Evolutionary conservation across 2,329 filamentous ascomycete genomes (phyloP).

Genomic region (Diaporthe longicolla): DNA sequence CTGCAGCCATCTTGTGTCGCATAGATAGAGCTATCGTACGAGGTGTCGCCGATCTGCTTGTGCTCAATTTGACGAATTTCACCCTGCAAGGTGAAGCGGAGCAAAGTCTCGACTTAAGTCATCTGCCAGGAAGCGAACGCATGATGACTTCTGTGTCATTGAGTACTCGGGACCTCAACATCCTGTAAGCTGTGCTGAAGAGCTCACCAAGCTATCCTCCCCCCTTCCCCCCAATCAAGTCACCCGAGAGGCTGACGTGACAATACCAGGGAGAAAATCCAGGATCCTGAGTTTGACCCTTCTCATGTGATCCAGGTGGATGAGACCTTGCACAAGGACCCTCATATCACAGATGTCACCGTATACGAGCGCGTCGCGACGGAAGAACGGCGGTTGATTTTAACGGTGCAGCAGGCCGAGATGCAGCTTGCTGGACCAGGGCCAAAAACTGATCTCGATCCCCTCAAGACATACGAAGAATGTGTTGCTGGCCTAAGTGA

Average conservation of each 20-base stretch:
- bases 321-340: slow-evolving; percentile 68
- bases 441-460: slow-evolving; percentile 54
- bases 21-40: slow-evolving; percentile 14
- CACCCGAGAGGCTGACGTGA: slow-evolving; percentile 17
- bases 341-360: slow-evolving; percentile 65
- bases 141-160: slow-evolving; percentile 65
- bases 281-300: slow-evolving; percentile 75
- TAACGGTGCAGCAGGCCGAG: slow-evolving; percentile 68
- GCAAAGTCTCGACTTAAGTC: neutral
- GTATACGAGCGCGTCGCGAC: slow-evolving; percentile 66
- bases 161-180: slow-evolving; percentile 71
- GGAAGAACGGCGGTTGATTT: slow-evolving; percentile 67
- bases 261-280: slow-evolving; percentile 68
- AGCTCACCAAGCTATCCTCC: neutral
- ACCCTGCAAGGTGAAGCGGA: neutral
- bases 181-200: slow-evolving; percentile 58
- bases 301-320: slow-evolving; percentile 68
- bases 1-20: neutral
- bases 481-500: slow-evolving; percentile 65
- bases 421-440: slow-evolving; percentile 62
- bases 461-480: slow-evolving; percentile 61
- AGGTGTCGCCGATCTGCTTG: slow-evolving; percentile 15
- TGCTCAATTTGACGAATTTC: neutral
- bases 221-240: neutral
- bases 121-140: neutral